These are phyloP conservation scores for Dalbergia oliveri DNA, from an alignment of 306 rosid genomes.

Conservation along the genomic window DNA sequence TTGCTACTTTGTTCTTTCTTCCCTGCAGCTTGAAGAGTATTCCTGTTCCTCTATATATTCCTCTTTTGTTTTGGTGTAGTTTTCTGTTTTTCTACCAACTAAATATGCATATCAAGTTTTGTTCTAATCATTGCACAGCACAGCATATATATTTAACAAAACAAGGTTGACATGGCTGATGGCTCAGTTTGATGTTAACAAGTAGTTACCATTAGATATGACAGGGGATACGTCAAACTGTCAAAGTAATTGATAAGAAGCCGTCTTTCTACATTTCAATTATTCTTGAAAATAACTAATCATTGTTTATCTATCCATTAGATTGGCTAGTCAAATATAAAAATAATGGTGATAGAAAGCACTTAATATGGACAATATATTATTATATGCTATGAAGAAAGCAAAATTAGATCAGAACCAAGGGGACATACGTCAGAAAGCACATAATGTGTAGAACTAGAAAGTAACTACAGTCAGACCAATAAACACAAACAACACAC, in stretches of 20 bases:
- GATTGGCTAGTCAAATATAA: neutral
- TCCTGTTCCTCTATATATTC: too few relatives aligned
- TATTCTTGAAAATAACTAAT: neutral
- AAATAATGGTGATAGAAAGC: neutral
- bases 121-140: neutral
- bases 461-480: constrained; percentile 43
- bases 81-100: neutral
- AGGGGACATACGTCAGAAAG: constrained; percentile 56
- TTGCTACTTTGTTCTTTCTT: neutral
- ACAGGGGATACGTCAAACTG: neutral
- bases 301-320: neutral
- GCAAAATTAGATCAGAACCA: constrained; percentile 32
- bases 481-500: constrained; percentile 37
- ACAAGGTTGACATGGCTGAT: neutral
- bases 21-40: neutral
- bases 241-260: constrained; percentile 16
- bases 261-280: neutral
- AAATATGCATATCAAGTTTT: constrained; percentile 7
- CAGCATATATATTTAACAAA: neutral
- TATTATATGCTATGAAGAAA: neutral
- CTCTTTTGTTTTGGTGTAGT: too few relatives aligned
- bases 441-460: constrained; percentile 33
- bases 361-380: constrained; percentile 36
- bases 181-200: neutral
- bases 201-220: neutral